Base-by-base conservation (phyloP, 176 grass and related monocot species). In the Bothriochloa decipiens region DNA sequence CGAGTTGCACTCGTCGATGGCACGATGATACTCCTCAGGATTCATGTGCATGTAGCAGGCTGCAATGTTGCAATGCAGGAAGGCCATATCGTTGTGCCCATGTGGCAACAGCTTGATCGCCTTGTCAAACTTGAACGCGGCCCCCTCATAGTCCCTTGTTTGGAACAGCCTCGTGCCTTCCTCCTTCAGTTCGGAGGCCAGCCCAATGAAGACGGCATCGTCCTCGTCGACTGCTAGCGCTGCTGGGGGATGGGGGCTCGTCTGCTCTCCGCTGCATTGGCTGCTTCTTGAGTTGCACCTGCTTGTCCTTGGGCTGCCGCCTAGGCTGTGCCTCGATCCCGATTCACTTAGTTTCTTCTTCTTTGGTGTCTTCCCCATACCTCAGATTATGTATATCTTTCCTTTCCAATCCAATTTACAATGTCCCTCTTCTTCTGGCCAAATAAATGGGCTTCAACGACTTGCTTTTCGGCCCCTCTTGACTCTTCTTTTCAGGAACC, bases 41-140 rank as follows among this genome's bases (percentile, higher is more conserved):
- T 78, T 76, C 89, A 93, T 93, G 47, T 96, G 89, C 94, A 96
- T 93, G 82, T 87, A 93, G 28, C 94, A 96, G 28, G 94, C 79
- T 9, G 94, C 91, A 17, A 74, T 83, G 74, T 89, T 96, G 80
- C 86, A 87, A 36, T 91, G 94, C 27, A 96, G 85, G 66, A 87
- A 89, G 23, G 94, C 74, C n/a, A 86, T 47, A 47, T 93, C 91
- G 3, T 55, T 50, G 14, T 96, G 94, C 41, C 40, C 87, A 75
- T 85, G 85, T 1, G 94, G 89, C 52, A 96, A 61, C 5, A 96
- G 78, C 75, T 87, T 91, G 53, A 91, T 82, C 0, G 91, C 88
- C 78, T 96, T 86, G 28, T 77, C 94, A 43, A 93, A 96, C 67
- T 83, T 93, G 78, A 89, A 74, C 16, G 92, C 57, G 26, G 94